Conservation (phyloP, 2,329 filamentous ascomycete species). For the Helotiales sp. region DNA sequence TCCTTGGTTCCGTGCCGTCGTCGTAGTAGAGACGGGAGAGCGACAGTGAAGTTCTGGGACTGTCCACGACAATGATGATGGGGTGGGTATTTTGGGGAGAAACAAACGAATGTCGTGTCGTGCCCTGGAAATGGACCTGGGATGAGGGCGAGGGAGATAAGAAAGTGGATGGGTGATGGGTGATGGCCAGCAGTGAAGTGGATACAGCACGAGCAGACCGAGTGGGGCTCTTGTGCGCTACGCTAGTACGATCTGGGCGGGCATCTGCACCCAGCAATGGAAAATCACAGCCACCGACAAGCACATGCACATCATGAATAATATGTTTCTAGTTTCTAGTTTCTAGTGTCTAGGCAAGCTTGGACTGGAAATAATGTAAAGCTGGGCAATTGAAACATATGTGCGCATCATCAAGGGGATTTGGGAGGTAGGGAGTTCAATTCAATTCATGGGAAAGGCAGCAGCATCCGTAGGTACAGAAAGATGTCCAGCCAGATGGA, state of each 20-base stretch:
- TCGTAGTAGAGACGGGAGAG: background rate
- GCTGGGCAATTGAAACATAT: constrained; percentile 11
- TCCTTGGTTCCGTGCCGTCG: background rate
- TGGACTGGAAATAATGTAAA: background rate
- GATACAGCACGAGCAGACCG: constrained; percentile 4
- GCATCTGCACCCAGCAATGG: background rate
- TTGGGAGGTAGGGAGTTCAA: background rate
- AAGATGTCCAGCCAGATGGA: background rate
- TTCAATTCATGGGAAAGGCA: no score
- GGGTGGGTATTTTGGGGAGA: background rate
- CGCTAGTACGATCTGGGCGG: background rate
- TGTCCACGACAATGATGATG: background rate
- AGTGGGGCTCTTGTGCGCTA: background rate
- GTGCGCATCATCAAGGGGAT: constrained; percentile 9
- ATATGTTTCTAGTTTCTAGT: background rate
- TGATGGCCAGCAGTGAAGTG: constrained; percentile 1
- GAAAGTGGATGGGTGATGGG: constrained; percentile 8
- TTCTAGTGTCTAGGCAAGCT: background rate
- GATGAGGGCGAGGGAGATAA: constrained; percentile 21
- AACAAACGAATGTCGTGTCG: constrained; percentile 21
- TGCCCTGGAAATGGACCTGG: constrained; percentile 8
- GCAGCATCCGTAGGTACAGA: background rate
- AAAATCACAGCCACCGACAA: constrained; percentile 11
- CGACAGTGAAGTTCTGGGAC: constrained; percentile 15
- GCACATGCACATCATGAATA: background rate